Evolutionary conservation across 202 grass and related monocot genomes (phyloP), one percentile per base, ranked within the genome.

Genomic region (Schoenoplectus triqueter): DNA sequence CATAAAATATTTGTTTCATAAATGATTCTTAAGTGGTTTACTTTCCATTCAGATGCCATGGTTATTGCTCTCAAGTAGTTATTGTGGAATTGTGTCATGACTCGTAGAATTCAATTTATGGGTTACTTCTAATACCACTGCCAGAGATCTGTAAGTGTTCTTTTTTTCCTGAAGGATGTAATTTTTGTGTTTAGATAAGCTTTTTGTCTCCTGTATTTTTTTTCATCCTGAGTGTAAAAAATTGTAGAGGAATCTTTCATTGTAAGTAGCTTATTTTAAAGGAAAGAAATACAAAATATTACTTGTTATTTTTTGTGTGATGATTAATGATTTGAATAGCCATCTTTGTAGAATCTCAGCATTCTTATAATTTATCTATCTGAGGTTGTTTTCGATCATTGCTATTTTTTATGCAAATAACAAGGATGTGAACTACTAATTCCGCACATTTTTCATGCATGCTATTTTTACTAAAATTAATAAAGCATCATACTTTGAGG

Each of bases 241-340:
- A 21, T 31, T 83, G 31, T 31, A 83, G 52, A 83, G 80, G 64
- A n/a, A 68, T 70, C 57, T 3, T 83, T 55, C 46, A 69, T 56
- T 83, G 80, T 68, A 83, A 78, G 74, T 78, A 78, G 52, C 52
- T 78, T 31, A 78, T 60, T 31, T 78, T 31, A 78, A 41, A 78
- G 52, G 59, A 78, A 41, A 41, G 2, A 60, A 42, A n/a, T 42
- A 42, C 13, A 59, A 59, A 55, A 55, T 31, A 31, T 31, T 31
- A 31, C 31, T 31, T 31, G 31, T 31, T 31, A 31, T 31, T 31
- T 31, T 31, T 31, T 31, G 31, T 31, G 31, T 31, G 31, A 31
- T 31, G 31, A 31, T 31, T 31, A 31, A 31, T 31, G 31, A 31
- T 31, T 31, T 31, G 31, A 31, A 31, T 31, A 31, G 31, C 31